These are phyloP conservation scores for Candida qinlingensis DNA, from an alignment of 805 yeast genomes.

Conservation along the genomic window DNA sequence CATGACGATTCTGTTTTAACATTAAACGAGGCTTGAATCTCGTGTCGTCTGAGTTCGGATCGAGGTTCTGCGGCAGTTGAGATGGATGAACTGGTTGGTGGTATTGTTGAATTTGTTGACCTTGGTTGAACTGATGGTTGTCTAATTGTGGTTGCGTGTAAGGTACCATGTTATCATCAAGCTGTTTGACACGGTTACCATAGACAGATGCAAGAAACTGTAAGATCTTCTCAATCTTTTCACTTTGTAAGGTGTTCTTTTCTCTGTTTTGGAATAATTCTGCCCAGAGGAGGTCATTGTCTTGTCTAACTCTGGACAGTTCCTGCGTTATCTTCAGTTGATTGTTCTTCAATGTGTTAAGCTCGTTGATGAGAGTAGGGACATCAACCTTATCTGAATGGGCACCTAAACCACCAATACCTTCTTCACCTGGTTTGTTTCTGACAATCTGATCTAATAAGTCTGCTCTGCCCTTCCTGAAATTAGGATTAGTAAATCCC, in stretches of 20 bases:
- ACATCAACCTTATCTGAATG: conserved; percentile 11
- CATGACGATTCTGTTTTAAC: conserved; percentile 17
- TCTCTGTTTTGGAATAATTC: conserved; percentile 82
- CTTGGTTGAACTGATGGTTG: conserved; percentile 3
- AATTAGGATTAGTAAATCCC: conserved; percentile 84
- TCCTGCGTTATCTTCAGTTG: conserved; percentile 84
- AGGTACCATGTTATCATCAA: conserved; percentile 12
- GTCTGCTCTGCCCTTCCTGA: conserved; percentile 74
- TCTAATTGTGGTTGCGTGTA: conserved; percentile 7
- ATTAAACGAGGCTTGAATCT: conserved; percentile 17
- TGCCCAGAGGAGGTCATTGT: conserved; percentile 87
- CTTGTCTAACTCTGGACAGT: conserved; percentile 73
- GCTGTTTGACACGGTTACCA: conserved; percentile 21
- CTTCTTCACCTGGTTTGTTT: conserved; percentile 32
- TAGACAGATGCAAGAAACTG: conserved; percentile 76
- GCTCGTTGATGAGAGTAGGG: conserved; percentile 38
- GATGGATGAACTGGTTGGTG: background rate
- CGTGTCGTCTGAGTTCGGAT: background rate
- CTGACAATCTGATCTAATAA: conserved; percentile 80
- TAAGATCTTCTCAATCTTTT: conserved; percentile 80
- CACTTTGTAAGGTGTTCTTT: conserved; percentile 78
- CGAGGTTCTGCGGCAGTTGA: background rate
- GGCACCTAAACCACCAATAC: conserved; percentile 25
- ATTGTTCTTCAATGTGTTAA: conserved; percentile 55
- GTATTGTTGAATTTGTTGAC: conserved; percentile 5